Conservation (phyloP, 1,139 yeast species). For the Yamadazyma triangularis region DNA sequence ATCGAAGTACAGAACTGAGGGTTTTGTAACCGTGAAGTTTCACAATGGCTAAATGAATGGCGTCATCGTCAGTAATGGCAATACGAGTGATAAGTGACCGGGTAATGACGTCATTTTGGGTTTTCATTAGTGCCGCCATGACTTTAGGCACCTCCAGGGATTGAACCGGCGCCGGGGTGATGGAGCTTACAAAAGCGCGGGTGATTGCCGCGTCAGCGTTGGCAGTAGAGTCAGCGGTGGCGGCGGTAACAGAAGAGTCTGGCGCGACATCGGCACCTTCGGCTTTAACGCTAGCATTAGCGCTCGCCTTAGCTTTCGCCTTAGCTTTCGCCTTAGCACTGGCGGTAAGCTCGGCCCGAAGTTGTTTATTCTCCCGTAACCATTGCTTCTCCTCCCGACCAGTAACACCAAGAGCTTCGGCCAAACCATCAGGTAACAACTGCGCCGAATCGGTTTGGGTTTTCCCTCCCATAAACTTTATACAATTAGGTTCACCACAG, state of each 20-base stretch:
- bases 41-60: slow-evolving; percentile 58
- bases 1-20: slow-evolving; percentile 55
- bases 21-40: slow-evolving; percentile 87
- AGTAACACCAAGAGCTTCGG: slow-evolving; percentile 83
- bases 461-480: slow-evolving; percentile 92
- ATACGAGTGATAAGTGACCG: slow-evolving; percentile 66
- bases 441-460: slow-evolving; percentile 91
- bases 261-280: too few species aligned
- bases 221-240: too few species aligned
- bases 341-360: slow-evolving; percentile 42
- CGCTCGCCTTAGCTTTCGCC: too few species aligned
- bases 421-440: slow-evolving; percentile 73
- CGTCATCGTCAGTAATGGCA: slow-evolving; percentile 48
- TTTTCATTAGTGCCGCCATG: slow-evolving; percentile 77
- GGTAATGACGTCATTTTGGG: slow-evolving; percentile 65
- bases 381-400: slow-evolving; percentile 57
- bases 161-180: slow-evolving; percentile 51
- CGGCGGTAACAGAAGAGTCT: too few species aligned
- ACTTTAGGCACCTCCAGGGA: slow-evolving; percentile 69
- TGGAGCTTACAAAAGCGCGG: slow-evolving; percentile 57
- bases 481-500: slow-evolving; percentile 90
- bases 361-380: slow-evolving; percentile 55
- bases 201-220: slow-evolving; percentile 60
- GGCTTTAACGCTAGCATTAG: too few species aligned
- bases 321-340: too few species aligned